Base-by-base conservation (phyloP, 768 basidiomycete genomes). In the Mycena capillaripes region DNA sequence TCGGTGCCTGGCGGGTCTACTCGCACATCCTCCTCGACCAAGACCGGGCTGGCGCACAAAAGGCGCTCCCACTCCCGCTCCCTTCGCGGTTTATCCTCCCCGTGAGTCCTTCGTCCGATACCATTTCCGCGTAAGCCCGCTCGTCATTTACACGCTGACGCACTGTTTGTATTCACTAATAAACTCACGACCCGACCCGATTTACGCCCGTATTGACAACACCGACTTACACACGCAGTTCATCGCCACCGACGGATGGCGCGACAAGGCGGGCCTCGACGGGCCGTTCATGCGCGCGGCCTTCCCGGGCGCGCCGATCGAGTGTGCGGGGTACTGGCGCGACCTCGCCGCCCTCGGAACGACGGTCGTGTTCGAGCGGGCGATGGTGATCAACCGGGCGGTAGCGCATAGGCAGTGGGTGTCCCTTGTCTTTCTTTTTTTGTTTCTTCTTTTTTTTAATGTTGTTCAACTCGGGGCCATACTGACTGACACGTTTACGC, bases 261-360 rank as follows among this genome's bases (percentile, higher is more conserved):
- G 91, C 38, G 93, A 94, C 77, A 73, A 76, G 12, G 89, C 90
- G 1, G 86, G 87, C 16, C 85, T 94, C 76, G 89, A 92, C 76
- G 85, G 88, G 25, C 90, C 90, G 59, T 84, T 94, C 71, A 84
- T 94, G 70, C 89, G 91, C 29, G 87, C 89, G 10, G 89, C 88
- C 0, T 94, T 93, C 79, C 92, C 92, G 1, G 82, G 80, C 23
- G 76, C 88, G 10, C 80, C 90, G 1, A 87, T 94, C 29, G 91
- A 93, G 74, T 82, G 86, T 34, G 82, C 86, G 12, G 82, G 83
- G 32, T 91, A 92, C 75, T 95, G 93, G 91, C 67, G 83, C 9
- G 93, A 94, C 79, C 84, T 92, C 27, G 82, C 85, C 23, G 76
- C 70, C 34, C 70, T 84, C 36, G 77, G 81, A 36, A 79, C 79